Conservation (phyloP, 345 rosid species). For the Camelina hispida region DNA sequence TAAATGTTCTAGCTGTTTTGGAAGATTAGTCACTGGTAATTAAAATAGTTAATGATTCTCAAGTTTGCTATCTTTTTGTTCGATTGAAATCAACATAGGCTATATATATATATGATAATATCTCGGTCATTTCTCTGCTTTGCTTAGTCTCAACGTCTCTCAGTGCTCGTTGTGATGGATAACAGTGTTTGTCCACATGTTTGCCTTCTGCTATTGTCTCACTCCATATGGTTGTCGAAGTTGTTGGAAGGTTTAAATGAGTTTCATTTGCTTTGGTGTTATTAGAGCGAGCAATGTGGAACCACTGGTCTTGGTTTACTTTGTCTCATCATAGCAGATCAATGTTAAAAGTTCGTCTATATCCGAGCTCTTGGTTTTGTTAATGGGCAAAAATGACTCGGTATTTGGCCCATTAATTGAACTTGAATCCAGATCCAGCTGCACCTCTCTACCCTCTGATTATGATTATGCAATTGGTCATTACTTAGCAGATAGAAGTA, state of each 20-base stretch:
- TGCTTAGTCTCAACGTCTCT: not conserved
- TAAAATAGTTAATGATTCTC: not conserved
- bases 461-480: not conserved
- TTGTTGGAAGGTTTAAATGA: not conserved
- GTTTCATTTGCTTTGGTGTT: not conserved
- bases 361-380: not conserved
- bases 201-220: not conserved
- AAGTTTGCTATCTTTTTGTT: not conserved
- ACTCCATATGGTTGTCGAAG: not conserved
- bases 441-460: not conserved
- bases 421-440: not conserved
- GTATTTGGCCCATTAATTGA: not conserved
- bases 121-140: not conserved
- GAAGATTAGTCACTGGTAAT: not conserved
- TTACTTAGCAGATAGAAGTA: no score
- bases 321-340: not conserved
- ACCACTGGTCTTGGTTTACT: not conserved
- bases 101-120: not conserved
- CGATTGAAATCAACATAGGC: not conserved
- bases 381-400: no score
- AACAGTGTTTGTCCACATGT: not conserved
- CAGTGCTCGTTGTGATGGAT: not conserved
- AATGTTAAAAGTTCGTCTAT: not conserved
- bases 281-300: not conserved
- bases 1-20: not conserved